Percentiles rank a stretch among this genome's conserved stretches.
Evolutionary conservation across 768 basidiomycete species (phyloP).

Genomic region (Auriscalpium vulgare): DNA sequence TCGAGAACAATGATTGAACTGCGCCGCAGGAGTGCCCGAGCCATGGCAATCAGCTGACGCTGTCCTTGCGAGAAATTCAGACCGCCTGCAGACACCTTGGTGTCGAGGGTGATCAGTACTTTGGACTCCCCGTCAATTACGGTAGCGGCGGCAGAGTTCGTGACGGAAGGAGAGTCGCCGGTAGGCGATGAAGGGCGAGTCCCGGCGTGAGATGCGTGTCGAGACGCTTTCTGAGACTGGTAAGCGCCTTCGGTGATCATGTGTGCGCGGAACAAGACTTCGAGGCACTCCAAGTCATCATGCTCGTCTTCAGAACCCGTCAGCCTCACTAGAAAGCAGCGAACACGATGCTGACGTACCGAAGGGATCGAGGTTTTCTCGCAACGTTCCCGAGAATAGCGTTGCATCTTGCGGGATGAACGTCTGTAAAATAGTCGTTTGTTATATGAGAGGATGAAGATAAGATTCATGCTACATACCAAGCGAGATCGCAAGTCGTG

Average conservation of each 20-base stretch:
- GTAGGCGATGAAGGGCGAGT: slow-evolving; percentile 9
- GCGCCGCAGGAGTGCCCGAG: slow-evolving; percentile 55
- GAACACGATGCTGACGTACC: slow-evolving; percentile 25
- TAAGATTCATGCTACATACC: slow-evolving; percentile 31
- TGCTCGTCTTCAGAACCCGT: slow-evolving; percentile 47
- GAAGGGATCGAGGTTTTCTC: slow-evolving; percentile 73
- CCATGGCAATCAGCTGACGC: slow-evolving; percentile 23
- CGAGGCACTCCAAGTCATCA: slow-evolving; percentile 69
- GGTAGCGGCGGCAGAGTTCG: not conserved
- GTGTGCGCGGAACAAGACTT: slow-evolving; percentile 76
- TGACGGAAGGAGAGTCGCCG: not conserved
- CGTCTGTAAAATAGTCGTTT: slow-evolving; percentile 36
- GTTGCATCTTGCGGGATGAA: slow-evolving; percentile 70
- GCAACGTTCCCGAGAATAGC: slow-evolving; percentile 74
- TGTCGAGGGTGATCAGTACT: not conserved
- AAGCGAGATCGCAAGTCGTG: slow-evolving; percentile 71
- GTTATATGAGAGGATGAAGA: slow-evolving; percentile 2
- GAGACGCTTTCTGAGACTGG: slow-evolving; percentile 43
- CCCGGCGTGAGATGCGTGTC: slow-evolving; percentile 36
- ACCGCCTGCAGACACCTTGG: not conserved
- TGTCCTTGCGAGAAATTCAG: not conserved
- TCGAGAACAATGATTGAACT: slow-evolving; percentile 62
- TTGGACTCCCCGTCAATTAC: not conserved
- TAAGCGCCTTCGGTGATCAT: slow-evolving; percentile 45
- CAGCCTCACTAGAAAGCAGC: not conserved